These are phyloP conservation scores for Phytopythium mirpurense DNA, from an alignment of 352 stramenopile genomes.

Conservation along the genomic window DNA sequence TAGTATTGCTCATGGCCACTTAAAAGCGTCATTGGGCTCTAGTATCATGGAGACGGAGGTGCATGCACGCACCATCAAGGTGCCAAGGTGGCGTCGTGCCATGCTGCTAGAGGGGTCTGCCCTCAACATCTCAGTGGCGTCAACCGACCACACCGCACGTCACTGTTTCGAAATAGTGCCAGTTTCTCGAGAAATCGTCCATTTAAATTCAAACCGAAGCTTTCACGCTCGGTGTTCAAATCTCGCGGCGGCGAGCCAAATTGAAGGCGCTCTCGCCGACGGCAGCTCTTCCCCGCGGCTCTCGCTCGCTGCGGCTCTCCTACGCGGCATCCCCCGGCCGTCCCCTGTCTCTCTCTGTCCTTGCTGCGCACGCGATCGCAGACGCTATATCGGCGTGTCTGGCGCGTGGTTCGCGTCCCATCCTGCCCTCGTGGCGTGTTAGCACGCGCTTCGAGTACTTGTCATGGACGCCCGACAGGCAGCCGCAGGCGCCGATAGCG, in stretches of 20 bases:
- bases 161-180: constrained; percentile 4
- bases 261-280: not conserved
- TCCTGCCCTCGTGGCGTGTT: not conserved
- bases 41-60: no score
- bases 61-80: not conserved
- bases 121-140: no score
- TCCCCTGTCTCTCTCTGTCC: no score
- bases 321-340: not conserved
- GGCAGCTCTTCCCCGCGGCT: no score
- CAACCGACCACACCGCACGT: no score
- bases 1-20: no score
- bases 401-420: not conserved
- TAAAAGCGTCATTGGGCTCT: no score
- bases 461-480: not conserved
- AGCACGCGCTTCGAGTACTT: not conserved
- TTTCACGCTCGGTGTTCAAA: constrained; percentile 14
- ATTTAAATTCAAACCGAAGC: constrained; percentile 22
- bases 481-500: not conserved
- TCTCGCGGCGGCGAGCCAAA: constrained; percentile 10
- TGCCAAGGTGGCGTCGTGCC: no score
- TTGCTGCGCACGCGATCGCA: no score
- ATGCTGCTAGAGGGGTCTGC: no score
- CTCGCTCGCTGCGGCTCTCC: not conserved
- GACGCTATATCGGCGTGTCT: no score
- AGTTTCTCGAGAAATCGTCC: constrained; percentile 10